These are phyloP conservation scores for Keithomyces neogunnii DNA, from an alignment of 2,329 filamentous ascomycete genomes.

Conservation along the genomic window DNA sequence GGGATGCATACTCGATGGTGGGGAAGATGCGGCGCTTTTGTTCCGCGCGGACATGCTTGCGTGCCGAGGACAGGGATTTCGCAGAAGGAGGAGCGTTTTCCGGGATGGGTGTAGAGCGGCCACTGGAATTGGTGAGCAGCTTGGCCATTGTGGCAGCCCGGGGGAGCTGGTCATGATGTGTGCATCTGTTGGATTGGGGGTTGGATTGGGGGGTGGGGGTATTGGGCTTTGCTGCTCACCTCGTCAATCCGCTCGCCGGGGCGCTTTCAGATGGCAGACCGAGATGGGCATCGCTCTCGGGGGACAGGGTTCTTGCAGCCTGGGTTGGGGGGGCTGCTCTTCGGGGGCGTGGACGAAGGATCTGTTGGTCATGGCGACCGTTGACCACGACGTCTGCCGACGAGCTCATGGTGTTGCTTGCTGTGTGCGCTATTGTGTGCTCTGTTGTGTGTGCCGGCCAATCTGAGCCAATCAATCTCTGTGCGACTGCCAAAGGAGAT, in stretches of 20 bases:
- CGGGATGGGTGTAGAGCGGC: constrained; percentile 74
- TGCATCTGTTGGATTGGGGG: background rate
- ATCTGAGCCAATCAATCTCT: too few relatives aligned
- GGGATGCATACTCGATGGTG: constrained; percentile 80
- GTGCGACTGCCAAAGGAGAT: too few relatives aligned
- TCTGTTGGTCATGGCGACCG: constrained; percentile 26
- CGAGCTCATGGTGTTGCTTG: constrained; percentile 16
- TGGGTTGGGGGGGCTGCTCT: constrained; percentile 41
- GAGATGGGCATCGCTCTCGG: constrained; percentile 26
- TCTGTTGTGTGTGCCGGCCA: too few relatives aligned
- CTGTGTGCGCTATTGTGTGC: too few relatives aligned
- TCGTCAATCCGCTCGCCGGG: constrained; percentile 33
- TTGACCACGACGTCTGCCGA: constrained; percentile 19
- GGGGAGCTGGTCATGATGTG: constrained; percentile 5
- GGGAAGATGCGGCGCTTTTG: constrained; percentile 82
- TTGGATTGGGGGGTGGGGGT: background rate
- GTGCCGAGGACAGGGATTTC: constrained; percentile 74
- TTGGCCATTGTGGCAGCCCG: background rate
- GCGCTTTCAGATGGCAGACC: constrained; percentile 22
- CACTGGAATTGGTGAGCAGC: constrained; percentile 38
- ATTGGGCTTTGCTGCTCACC: constrained; percentile 21
- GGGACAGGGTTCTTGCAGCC: constrained; percentile 28
- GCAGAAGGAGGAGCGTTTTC: constrained; percentile 89
- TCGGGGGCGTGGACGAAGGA: constrained; percentile 40
- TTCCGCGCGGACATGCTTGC: constrained; percentile 74